phyloP scores from a whole-genome alignment of 2,329 filamentous ascomycete species.

The Phaeosphaeria sp. region DNA sequence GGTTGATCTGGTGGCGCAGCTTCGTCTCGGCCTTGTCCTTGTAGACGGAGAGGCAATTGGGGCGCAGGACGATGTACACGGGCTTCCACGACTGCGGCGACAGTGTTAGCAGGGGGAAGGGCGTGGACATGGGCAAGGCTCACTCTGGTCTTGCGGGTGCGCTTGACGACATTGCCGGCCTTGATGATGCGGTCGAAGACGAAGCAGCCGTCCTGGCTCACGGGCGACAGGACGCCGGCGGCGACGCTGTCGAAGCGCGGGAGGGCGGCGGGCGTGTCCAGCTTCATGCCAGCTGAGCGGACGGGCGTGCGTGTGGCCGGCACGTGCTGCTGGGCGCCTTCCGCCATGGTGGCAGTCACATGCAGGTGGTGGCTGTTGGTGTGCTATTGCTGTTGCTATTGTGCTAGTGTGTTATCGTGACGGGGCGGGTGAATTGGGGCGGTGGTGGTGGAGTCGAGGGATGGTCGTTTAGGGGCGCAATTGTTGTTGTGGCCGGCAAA shows the following conservation, averaged over 20 bases:
- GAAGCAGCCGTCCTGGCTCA: conserved; percentile 94
- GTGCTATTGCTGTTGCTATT: neutral
- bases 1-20: conserved; percentile 83
- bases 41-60: conserved; percentile 90
- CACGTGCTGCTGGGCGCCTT: conserved; percentile 29
- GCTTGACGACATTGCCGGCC: conserved; percentile 82
- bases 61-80: conserved; percentile 86
- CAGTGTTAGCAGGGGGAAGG: neutral
- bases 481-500: conserved; percentile 1
- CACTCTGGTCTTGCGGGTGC: conserved; percentile 91
- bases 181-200: conserved; percentile 95
- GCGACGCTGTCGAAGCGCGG: conserved; percentile 38
- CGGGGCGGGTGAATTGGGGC: too few species aligned
- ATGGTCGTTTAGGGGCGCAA: conserved; percentile 1
- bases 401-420: too few species aligned
- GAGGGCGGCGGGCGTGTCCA: conserved; percentile 27
- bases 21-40: conserved; percentile 90
- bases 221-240: conserved; percentile 77
- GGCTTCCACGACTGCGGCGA: conserved; percentile 80
- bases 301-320: conserved; percentile 31
- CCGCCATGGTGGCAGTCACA: conserved; percentile 33
- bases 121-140: conserved; percentile 1
- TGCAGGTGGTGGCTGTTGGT: neutral
- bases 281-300: conserved; percentile 33
- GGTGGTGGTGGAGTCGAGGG: neutral